Percentiles rank a stretch among this genome's conserved stretches.
Evolutionary conservation across 805 yeast species (phyloP).

Genomic region (Kodamaea jinghongensis): DNA sequence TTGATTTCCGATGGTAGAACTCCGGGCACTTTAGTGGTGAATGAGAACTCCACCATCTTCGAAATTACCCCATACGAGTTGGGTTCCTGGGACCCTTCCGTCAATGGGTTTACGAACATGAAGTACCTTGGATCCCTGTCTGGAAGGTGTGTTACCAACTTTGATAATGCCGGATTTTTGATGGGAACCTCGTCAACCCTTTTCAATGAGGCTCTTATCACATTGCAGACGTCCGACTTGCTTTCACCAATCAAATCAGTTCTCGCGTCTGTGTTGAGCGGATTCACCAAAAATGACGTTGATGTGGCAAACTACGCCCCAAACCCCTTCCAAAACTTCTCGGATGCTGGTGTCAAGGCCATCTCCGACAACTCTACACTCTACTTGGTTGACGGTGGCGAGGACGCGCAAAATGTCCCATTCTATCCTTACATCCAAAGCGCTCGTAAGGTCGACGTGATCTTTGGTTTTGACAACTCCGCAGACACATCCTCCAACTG

Average conservation of each 20-base stretch:
- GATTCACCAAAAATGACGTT: slow-evolving; percentile 23
- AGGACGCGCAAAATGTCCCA: slow-evolving; percentile 42
- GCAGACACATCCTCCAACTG: slow-evolving; percentile 37
- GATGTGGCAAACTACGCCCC: slow-evolving; percentile 42
- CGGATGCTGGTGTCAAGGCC: slow-evolving; percentile 16
- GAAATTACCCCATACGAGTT: slow-evolving; percentile 39
- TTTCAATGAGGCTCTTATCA: slow-evolving; percentile 33
- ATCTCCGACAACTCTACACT: slow-evolving; percentile 29
- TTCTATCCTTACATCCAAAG: slow-evolving; percentile 40
- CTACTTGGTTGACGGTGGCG: slow-evolving; percentile 43
- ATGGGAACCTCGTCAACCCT: slow-evolving; percentile 41
- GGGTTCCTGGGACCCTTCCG: slow-evolving; percentile 43
- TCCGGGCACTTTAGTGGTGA: slow-evolving; percentile 57
- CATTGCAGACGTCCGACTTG: slow-evolving; percentile 21
- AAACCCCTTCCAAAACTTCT: slow-evolving; percentile 34
- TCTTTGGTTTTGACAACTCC: slow-evolving; percentile 43
- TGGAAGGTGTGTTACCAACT: slow-evolving; percentile 25
- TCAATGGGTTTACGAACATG: slow-evolving; percentile 28
- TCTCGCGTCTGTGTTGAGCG: slow-evolving; percentile 22
- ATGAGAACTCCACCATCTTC: slow-evolving; percentile 62
- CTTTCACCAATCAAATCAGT: slow-evolving; percentile 22
- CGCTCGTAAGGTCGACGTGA: slow-evolving; percentile 35
- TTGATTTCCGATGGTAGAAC: slow-evolving; percentile 54
- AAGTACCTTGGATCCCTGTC: slow-evolving; percentile 28
- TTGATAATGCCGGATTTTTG: slow-evolving; percentile 39